Base-by-base conservation (phyloP, 371 early-diverging fungal species). In the Saksenaea oblongispora region DNA sequence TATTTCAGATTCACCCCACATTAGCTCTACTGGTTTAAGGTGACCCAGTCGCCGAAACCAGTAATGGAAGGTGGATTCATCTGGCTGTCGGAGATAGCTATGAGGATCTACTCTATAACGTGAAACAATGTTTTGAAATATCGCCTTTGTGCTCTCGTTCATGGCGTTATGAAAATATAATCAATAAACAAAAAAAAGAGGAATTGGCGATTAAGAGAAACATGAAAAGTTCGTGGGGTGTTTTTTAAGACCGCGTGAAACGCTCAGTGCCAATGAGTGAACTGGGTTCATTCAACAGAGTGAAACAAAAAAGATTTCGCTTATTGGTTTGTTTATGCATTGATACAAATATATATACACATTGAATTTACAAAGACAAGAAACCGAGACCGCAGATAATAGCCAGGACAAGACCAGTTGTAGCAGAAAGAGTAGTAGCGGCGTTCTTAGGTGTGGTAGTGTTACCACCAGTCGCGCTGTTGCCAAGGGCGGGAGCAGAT, bases 1-100 rank as follows among this genome's bases (percentile, higher is more conserved):
- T 11, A 63, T 31, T 59, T 80, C 79, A 1, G 78, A 73, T 44
- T 79, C 82, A 18, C 72, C 72, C 61, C 72, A 79, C 15, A 75
- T 59, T 47, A 77, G 70, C 59, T 84, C 84, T n/a, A 82, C 74
- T 4, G 82, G 80, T 58, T 82, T 80, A 59, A 82, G 78, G 10
- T 82, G 77, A 67, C 72, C 59, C 11, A 84, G 65, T 39, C 80
- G 66, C 18, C 84, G 79, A 18, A 69, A 58, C 63, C 77, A 79
- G 56, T 62, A 84, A 3, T 57, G 69, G 1, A 51, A 42, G 17
- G 61, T 47, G 22, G 71, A 61, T 63, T 84, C 84, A 27, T 67
- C 70, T 27, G 72, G 74, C 56, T 71, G 70, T 44, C 75, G 74
- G 28, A 69, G 64, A 54, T 76, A 76, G 26, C 67, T 61, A 9